Base-by-base conservation (phyloP, 2,329 filamentous ascomycete genomes). In the Oidium heveae region DNA sequence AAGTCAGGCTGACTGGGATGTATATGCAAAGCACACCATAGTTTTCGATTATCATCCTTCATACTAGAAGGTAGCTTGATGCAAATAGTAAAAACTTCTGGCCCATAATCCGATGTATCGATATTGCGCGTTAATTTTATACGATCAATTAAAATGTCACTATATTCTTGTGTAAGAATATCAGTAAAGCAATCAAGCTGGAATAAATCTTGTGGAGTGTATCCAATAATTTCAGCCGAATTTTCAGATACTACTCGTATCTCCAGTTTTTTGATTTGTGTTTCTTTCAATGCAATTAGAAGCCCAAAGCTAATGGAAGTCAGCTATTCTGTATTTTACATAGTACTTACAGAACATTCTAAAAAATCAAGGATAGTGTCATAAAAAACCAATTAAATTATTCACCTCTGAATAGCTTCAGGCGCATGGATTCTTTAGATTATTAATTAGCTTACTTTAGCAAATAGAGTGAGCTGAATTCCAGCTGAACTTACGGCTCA, bases 1-100 rank as follows among this genome's bases (percentile, higher is more conserved):
- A 89, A 66, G 49, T 84, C 76, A 0, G 78, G 75, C 58, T 86
- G 78, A 0, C 71, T 68, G 0, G 80, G 73, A 53, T 80, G 84
- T 55, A 84, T 74, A 62, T 94, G 87, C 60, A 91, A 80, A 8
- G 86, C 86, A 65, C 86, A 93, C 87, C 87, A 94, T 1, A 94
- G 68, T 63, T 88, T 91, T 54, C 74, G 71, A 4, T 33, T 71
- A 72, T 57, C 72, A 71, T 41, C 70, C 64, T 55, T n/a, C 15
- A 49, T 24, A 16, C 16, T n/a, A 33, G 41, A 53, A 0, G 78
- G 74, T 0, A 72, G 67, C n/a, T 76, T 76, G 47, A 94, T 72
- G 0, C 82, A 80, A 52, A 94, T 67, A 52, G 84, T 84, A 60
- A 94, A 91, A 2, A 94, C 84, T 61, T 94, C 86, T 0, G 86